These are phyloP conservation scores for Cyclospora cayetanensis DNA, from an alignment of 169 alveolate genomes.

Conservation along the genomic window DNA sequence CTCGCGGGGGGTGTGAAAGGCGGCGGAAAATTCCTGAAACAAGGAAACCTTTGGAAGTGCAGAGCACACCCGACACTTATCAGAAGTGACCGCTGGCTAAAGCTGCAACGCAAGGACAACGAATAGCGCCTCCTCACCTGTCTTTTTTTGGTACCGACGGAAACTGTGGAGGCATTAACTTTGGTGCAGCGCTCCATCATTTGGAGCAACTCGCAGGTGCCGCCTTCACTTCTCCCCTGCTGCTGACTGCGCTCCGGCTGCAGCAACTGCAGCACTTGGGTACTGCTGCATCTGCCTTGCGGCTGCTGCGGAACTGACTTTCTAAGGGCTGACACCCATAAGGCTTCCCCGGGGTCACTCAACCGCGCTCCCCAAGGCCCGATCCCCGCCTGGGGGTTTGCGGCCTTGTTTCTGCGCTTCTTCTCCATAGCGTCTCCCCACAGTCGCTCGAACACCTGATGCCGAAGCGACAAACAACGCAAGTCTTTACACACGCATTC, in stretches of 20 bases:
- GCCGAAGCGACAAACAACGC: constrained; percentile 30
- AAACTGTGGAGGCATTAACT: no score
- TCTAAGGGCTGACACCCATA: constrained; percentile 9
- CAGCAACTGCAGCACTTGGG: neutral
- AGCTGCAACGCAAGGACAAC: no score
- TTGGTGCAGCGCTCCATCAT: neutral
- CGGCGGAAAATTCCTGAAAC: no score
- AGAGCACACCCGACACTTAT: no score
- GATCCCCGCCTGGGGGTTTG: neutral
- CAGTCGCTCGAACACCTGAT: constrained; percentile 20
- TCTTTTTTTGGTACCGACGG: no score
- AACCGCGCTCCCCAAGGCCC: constrained; percentile 45
- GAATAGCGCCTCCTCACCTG: no score
- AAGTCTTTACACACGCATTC: no score
- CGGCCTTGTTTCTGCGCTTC: neutral
- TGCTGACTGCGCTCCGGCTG: neutral
- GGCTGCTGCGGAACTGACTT: neutral
- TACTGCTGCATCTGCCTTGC: neutral
- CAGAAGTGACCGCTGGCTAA: no score
- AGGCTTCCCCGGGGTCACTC: constrained; percentile 13
- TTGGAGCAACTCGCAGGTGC: neutral
- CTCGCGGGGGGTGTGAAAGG: no score
- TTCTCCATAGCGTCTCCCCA: constrained; percentile 32
- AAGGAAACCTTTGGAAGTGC: no score
- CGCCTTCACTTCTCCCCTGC: neutral